These are phyloP conservation scores for Kazachstania taianensis DNA, from an alignment of 805 yeast species.

Conservation along the genomic window DNA sequence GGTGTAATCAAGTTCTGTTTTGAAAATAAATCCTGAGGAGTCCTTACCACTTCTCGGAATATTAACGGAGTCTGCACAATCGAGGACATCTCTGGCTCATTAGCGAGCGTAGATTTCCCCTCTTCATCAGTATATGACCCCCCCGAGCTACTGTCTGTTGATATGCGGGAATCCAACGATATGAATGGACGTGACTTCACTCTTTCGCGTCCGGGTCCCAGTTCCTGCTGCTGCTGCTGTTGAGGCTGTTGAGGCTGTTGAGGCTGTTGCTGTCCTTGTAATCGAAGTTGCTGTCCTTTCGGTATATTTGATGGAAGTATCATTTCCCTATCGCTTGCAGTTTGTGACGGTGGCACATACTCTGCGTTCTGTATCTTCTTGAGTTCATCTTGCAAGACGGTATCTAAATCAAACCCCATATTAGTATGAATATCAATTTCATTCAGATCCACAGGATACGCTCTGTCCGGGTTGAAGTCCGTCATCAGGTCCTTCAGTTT, in stretches of 20 bases:
- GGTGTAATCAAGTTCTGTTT: slow-evolving; percentile 15
- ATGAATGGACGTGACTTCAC: slow-evolving; percentile 12
- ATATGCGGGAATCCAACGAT: slow-evolving; percentile 12
- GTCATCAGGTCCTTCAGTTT: slow-evolving; percentile 15
- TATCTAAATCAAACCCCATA: not conserved
- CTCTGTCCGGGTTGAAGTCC: not conserved
- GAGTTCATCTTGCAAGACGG: not conserved
- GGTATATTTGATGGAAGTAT: slow-evolving; percentile 6
- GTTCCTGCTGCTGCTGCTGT: not conserved
- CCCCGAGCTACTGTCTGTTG: not conserved
- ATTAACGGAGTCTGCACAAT: slow-evolving; percentile 11
- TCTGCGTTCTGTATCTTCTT: not conserved
- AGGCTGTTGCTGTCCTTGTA: too few species aligned
- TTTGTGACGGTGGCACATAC: not conserved
- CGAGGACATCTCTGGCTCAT: not conserved
- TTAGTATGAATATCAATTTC: not conserved
- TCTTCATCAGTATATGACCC: not conserved
- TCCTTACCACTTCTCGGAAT: slow-evolving; percentile 16
- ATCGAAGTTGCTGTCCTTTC: too few species aligned
- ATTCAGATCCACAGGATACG: not conserved
- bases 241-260: too few species aligned
- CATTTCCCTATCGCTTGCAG: not conserved
- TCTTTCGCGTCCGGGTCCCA: not conserved
- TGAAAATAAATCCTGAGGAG: slow-evolving; percentile 15
- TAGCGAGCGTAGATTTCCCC: not conserved